Evolutionary conservation across 352 stramenopile species (phyloP).

Genomic region (Globisporangium paddicum): DNA sequence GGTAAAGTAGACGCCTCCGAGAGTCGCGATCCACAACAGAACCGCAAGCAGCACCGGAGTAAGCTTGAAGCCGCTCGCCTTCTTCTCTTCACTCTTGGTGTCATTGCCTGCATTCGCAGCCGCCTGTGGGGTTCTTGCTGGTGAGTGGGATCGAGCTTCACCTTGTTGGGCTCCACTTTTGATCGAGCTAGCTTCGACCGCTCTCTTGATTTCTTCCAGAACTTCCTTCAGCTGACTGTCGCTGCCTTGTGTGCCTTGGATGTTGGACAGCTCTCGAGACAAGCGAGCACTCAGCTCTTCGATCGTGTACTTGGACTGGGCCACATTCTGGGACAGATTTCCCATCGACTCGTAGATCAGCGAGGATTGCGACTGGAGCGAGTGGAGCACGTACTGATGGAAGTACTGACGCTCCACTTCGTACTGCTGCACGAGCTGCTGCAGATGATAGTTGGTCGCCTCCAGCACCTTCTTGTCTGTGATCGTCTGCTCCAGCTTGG

Average conservation of each 20-base stretch:
- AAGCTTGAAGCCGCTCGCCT: slow-evolving; percentile 1
- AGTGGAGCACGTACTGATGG: slow-evolving; percentile 26
- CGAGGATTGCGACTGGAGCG: slow-evolving; percentile 17
- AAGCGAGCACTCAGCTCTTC: slow-evolving; percentile 15
- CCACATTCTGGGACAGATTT: slow-evolving; percentile 15
- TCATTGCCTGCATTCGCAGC: background rate
- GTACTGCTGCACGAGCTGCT: slow-evolving; percentile 23
- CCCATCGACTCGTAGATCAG: slow-evolving; percentile 21
- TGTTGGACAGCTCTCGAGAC: slow-evolving; percentile 13
- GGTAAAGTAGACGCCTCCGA: slow-evolving; percentile 17
- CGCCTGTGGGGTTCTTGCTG: background rate
- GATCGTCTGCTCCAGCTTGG: slow-evolving; percentile 28
- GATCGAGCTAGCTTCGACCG: slow-evolving; percentile 6
- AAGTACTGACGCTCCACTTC: slow-evolving; percentile 32
- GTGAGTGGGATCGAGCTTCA: background rate
- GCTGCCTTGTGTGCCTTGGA: slow-evolving; percentile 9
- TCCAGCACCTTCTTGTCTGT: slow-evolving; percentile 31
- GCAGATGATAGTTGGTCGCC: slow-evolving; percentile 23
- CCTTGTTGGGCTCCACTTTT: background rate
- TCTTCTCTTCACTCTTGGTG: background rate
- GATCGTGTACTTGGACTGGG: slow-evolving; percentile 17
- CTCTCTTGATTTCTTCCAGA: slow-evolving; percentile 18
- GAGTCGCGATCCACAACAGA: slow-evolving; percentile 16
- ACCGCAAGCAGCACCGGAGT: slow-evolving; percentile 9
- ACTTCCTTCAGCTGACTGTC: slow-evolving; percentile 17